phyloP scores from a whole-genome alignment of 371 early-diverging fungal species.

The Actinomortierella ambigua region DNA sequence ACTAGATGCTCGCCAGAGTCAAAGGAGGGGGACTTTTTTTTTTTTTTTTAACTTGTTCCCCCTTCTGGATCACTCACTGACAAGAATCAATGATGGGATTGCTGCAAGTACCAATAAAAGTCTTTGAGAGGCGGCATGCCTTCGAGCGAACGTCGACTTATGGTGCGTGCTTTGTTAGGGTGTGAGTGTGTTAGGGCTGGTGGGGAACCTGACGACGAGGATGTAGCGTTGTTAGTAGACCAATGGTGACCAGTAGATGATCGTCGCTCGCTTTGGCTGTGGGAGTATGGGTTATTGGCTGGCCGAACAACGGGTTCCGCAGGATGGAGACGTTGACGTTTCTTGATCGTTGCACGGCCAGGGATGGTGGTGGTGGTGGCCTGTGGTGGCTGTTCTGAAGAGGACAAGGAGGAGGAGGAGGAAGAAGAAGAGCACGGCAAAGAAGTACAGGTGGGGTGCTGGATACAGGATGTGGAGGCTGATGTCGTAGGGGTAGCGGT shows the following conservation, averaged over 20 bases:
- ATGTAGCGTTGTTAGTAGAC: too few species aligned
- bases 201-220: too few species aligned
- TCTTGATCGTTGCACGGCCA: constrained; percentile 21
- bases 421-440: not conserved
- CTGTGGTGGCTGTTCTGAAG: constrained; percentile 3
- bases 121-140: too few species aligned
- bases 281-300: not conserved
- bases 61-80: too few species aligned
- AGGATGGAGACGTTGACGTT: constrained; percentile 29
- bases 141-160: too few species aligned
- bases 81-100: not conserved
- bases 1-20: not conserved
- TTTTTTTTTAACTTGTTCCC: not conserved
- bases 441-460: not conserved
- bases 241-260: too few species aligned
- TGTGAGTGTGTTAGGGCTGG: too few species aligned
- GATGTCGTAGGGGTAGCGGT: not conserved
- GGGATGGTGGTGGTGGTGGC: constrained; percentile 10
- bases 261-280: too few species aligned
- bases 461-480: not conserved
- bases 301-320: constrained; percentile 5
- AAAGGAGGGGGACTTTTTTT: not conserved
- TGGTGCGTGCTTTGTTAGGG: too few species aligned
- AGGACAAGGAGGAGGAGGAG: constrained; percentile 4
- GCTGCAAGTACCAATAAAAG: not conserved